A percentile compares a stretch with the other conserved stretches of the same genome.
These are phyloP conservation scores for Phellinidium pouzarii DNA, from an alignment of 1,284 basidiomycete genomes.

Conservation along the genomic window DNA sequence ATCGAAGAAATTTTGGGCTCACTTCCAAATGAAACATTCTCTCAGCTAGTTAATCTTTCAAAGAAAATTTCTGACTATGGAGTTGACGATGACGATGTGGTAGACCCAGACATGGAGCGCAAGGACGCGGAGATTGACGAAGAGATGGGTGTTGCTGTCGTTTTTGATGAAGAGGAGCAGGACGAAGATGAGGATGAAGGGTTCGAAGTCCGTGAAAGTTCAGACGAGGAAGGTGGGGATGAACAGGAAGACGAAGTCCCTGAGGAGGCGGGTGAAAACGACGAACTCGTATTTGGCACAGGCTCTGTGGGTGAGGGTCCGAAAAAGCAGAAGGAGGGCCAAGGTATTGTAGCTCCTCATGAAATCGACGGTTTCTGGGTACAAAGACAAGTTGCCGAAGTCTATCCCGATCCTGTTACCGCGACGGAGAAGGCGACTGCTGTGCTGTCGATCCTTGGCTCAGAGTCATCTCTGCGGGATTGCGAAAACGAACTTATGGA, in stretches of 20 bases:
- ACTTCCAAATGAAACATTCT: slow-evolving; percentile 73
- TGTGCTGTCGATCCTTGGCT: slow-evolving; percentile 84
- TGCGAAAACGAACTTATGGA: slow-evolving; percentile 98
- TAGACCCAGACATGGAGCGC: slow-evolving; percentile 68
- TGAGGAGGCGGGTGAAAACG: slow-evolving; percentile 43
- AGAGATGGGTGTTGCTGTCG: slow-evolving; percentile 90
- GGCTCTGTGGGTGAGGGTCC: slow-evolving; percentile 30
- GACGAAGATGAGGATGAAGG: slow-evolving; percentile 87
- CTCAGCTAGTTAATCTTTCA: slow-evolving; percentile 79
- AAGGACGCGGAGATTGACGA: slow-evolving; percentile 85
- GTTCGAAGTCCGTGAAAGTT: slow-evolving; percentile 73
- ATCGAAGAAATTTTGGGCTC: slow-evolving; percentile 77
- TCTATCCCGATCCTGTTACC: slow-evolving; percentile 92
- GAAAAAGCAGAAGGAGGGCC: slow-evolving; percentile 51
- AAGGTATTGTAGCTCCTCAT: slow-evolving; percentile 83
- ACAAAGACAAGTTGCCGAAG: slow-evolving; percentile 85
- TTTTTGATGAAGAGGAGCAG: slow-evolving; percentile 94
- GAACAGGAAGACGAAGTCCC: slow-evolving; percentile 41
- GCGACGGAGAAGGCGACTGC: slow-evolving; percentile 86
- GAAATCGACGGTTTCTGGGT: slow-evolving; percentile 98
- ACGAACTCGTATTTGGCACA: slow-evolving; percentile 71
- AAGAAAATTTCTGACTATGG: slow-evolving; percentile 98
- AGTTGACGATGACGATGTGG: slow-evolving; percentile 75
- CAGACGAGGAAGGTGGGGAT: slow-evolving; percentile 66
- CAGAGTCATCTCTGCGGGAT: slow-evolving; percentile 87